Evolutionary conservation across 805 yeast species (phyloP).

Genomic region (Starmerella scarabaei): DNA sequence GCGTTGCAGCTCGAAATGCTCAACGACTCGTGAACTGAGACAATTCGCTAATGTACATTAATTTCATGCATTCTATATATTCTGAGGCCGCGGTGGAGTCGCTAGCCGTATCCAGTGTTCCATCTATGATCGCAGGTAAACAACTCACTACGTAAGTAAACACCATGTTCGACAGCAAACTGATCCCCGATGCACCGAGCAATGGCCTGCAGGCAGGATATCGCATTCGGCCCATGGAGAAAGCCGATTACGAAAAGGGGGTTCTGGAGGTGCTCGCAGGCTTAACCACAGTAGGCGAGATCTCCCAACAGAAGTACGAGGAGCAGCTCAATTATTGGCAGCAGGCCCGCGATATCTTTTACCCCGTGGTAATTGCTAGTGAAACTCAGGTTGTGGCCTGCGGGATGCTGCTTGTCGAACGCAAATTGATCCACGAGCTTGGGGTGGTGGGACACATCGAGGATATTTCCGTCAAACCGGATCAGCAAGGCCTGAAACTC

Average conservation of each 20-base stretch:
- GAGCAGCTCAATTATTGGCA: constrained; percentile 49
- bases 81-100: no score
- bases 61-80: no score
- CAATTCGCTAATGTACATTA: no score
- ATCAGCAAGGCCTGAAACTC: constrained; percentile 71
- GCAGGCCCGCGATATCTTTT: constrained; percentile 33
- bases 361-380: constrained; percentile 55
- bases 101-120: no score
- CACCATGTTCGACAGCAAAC: constrained; percentile 9
- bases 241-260: constrained; percentile 48
- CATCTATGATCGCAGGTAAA: neutral
- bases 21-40: no score
- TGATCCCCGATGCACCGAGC: constrained; percentile 23
- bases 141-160: no score
- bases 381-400: constrained; percentile 57
- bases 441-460: constrained; percentile 89
- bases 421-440: constrained; percentile 66
- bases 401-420: constrained; percentile 70
- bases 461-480: constrained; percentile 67
- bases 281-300: constrained; percentile 72
- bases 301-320: constrained; percentile 39
- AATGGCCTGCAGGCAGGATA: constrained; percentile 47
- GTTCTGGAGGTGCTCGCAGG: constrained; percentile 50
- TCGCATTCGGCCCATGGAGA: constrained; percentile 43
- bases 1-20: neutral